Percentiles rank a stretch among this genome's conserved stretches.
Conservation (phyloP, 106 monocot genomes). For the Xerophyta viscosa region DNA sequence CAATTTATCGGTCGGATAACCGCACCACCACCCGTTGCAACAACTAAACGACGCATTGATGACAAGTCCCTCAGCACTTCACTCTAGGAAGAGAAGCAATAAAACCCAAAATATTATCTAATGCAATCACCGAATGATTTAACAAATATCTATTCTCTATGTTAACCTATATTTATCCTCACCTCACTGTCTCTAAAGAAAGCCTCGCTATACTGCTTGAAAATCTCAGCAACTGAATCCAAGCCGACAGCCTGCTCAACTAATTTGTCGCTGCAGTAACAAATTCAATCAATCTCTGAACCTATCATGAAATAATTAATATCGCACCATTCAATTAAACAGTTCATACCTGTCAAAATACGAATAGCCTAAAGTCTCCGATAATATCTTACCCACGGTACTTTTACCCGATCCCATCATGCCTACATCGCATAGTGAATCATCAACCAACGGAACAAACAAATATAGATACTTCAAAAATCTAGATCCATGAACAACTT, state of each 20-base stretch:
- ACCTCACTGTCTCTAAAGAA: slow-evolving; percentile 97
- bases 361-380: slow-evolving; percentile 84
- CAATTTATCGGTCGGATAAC: slow-evolving; percentile 86
- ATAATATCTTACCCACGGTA: slow-evolving; percentile 84
- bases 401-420: slow-evolving; percentile 99
- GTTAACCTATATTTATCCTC: no score
- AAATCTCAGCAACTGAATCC: slow-evolving; percentile 84
- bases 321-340: slow-evolving; percentile 23
- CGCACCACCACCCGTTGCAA: slow-evolving; percentile 89
- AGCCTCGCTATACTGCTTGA: slow-evolving; percentile 62
- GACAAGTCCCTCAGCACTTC: slow-evolving; percentile 63
- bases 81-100: slow-evolving; percentile 23
- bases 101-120: background rate
- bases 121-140: background rate
- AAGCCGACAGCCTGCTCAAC: slow-evolving; percentile 81
- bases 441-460: no score
- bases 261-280: slow-evolving; percentile 86
- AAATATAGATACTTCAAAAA: no score
- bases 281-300: no score
- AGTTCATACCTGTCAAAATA: slow-evolving; percentile 81
- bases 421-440: no score
- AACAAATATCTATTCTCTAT: no score
- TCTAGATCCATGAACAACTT: no score
- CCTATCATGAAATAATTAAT: no score
- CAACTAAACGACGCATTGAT: slow-evolving; percentile 56